phyloP scores from a whole-genome alignment of 306 rosid genomes.

The Nissolia schottii region DNA sequence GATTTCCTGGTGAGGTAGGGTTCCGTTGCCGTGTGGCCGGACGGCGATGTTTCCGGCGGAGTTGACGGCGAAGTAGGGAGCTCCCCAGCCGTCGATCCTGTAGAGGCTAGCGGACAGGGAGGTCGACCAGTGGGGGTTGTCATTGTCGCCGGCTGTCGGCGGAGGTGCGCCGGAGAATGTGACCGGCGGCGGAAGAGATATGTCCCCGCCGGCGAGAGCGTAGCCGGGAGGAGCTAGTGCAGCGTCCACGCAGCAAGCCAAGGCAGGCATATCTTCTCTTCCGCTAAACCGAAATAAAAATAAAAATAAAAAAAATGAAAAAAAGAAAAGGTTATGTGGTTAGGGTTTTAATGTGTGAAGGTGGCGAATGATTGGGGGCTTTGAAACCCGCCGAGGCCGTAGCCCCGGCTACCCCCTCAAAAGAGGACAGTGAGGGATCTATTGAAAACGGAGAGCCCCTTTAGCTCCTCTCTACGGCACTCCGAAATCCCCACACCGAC shows the following conservation, averaged over 20 bases:
- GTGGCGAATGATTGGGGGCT: slow-evolving; percentile 65
- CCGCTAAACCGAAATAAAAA: background rate
- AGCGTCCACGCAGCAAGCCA: slow-evolving; percentile 82
- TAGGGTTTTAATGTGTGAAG: slow-evolving; percentile 36
- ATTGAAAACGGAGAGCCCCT: slow-evolving; percentile 44
- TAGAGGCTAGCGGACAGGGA: slow-evolving; percentile 53
- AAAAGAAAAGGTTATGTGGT: slow-evolving; percentile 19
- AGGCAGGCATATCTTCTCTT: slow-evolving; percentile 90
- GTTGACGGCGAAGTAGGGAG: slow-evolving; percentile 65
- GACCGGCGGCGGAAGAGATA: slow-evolving; percentile 64
- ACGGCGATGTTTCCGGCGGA: slow-evolving; percentile 65
- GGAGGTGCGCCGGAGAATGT: slow-evolving; percentile 44
- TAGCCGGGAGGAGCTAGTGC: slow-evolving; percentile 68
- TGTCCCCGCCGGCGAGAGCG: slow-evolving; percentile 58
- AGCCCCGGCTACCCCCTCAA: slow-evolving; percentile 99
- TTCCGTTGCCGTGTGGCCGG: slow-evolving; percentile 52
- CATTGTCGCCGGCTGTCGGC: slow-evolving; percentile 5
- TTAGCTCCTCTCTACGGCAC: slow-evolving; percentile 8
- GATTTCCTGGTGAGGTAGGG: slow-evolving; percentile 81
- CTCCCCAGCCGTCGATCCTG: slow-evolving; percentile 77
- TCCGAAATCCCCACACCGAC: slow-evolving; percentile 61
- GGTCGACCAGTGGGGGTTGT: slow-evolving; percentile 56
- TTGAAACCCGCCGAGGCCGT: slow-evolving; percentile 99
- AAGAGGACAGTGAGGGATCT: slow-evolving; percentile 60
- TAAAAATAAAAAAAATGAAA: background rate